Conservation (phyloP, 768 basidiomycete genomes). For the Inosperma sp. region DNA sequence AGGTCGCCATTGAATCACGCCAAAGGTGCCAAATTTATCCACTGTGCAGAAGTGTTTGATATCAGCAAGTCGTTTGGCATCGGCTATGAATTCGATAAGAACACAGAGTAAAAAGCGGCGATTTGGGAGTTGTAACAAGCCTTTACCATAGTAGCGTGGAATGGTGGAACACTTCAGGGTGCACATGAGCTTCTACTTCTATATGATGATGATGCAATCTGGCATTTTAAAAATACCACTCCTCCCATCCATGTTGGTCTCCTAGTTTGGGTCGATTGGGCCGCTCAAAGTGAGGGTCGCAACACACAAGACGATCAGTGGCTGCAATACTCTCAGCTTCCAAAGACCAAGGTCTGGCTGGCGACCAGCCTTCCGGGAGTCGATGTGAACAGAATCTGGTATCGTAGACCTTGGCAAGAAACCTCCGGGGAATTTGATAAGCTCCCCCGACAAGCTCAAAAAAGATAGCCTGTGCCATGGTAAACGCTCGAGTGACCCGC, state of each 20-base stretch:
- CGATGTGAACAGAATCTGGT: not conserved
- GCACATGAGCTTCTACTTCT: not conserved
- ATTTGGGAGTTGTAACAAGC: not conserved
- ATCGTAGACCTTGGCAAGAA: constrained; percentile 1
- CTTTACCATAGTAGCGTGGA: not conserved
- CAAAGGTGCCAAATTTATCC: not conserved
- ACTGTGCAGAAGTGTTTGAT: not conserved
- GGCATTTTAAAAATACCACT: constrained; percentile 5
- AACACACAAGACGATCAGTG: not conserved
- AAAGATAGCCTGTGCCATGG: not conserved
- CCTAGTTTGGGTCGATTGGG: not conserved
- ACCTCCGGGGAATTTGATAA: not conserved
- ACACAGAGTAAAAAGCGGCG: not conserved
- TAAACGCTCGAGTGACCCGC: not conserved
- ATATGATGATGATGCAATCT: not conserved
- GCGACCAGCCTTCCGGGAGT: not conserved
- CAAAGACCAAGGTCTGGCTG: constrained; percentile 2
- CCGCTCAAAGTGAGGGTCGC: not conserved
- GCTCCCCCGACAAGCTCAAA: not conserved
- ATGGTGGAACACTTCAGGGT: not conserved
- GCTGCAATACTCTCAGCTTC: constrained; percentile 1
- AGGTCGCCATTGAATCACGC: constrained; percentile 69
- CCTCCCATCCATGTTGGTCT: constrained; percentile 2
- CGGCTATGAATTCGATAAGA: not conserved
- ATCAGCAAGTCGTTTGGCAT: not conserved